Base-by-base conservation (phyloP, 1,284 basidiomycete species). In the Trametes pubescens region DNA sequence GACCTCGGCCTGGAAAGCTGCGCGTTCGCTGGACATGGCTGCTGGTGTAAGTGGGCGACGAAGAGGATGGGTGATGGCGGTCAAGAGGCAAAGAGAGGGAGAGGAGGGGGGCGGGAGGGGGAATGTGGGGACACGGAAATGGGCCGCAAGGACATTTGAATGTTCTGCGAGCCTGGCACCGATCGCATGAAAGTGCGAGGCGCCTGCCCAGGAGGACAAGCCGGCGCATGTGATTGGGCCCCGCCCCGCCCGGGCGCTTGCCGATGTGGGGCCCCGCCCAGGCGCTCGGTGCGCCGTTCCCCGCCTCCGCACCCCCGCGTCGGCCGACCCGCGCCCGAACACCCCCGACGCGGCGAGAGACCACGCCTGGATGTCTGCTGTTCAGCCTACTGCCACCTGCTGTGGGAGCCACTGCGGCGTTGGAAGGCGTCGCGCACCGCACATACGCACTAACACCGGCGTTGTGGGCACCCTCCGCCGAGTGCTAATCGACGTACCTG, bases 1-100 rank as follows among this genome's bases (percentile, higher is more conserved):
- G 40, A 92, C 82, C 29, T 82, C 77, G 51, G 63, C 63, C 58
- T 85, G 79, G 32, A 80, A 82, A 14, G 84, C 82, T 47, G 72
- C 73, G 13, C 79, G 74, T 60, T 89, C 77, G 51, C 80, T 77
- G 76, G 83, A 71, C 55, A 67, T 60, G 14, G 59, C 52, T 81
- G 96, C 13, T n/a, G 47, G n/a, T 34, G 57, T 22, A 14, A 37
- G 29, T 32, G 9, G 16, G 29, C 26, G 58, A 44, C 46, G 51
- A 37, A 16, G 46, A 37, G 29, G 26, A 35, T 51, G 43, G 43
- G 32, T n/a, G 9, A 53, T 51, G 38, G 32, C 21, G 40, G 56
- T 24, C 40, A 38, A n/a, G 29, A 37, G 29, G 29, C 29, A 52
- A 47, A 29, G 26, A 35, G 43, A 40, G 47, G 40, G 46, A 29